A percentile compares a stretch with the other conserved stretches of the same genome.
Conservation (phyloP, 768 basidiomycete species). For the Phylloporus sp. region DNA sequence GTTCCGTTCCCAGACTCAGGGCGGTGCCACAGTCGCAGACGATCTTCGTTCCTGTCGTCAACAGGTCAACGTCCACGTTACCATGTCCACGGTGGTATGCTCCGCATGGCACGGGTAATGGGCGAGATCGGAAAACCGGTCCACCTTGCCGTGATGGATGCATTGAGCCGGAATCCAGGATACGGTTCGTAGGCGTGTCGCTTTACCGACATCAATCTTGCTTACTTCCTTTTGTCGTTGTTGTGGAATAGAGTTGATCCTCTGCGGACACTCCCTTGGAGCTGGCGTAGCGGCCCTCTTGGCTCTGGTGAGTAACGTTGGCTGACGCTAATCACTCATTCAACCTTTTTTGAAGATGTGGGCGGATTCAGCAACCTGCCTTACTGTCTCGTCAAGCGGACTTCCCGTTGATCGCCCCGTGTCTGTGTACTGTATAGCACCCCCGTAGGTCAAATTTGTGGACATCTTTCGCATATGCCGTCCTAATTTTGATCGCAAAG, state of each 20-base stretch:
- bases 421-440: conserved; percentile 73
- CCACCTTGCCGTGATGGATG: conserved; percentile 66
- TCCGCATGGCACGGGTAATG: conserved; percentile 76
- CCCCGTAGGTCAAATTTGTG: conserved; percentile 51
- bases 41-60: conserved; percentile 21
- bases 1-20: conserved; percentile 33
- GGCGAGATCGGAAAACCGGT: conserved; percentile 72
- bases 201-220: not conserved
- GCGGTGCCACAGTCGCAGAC: conserved; percentile 21
- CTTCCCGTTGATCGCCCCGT: conserved; percentile 63
- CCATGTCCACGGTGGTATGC: conserved; percentile 77
- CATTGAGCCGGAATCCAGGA: conserved; percentile 59
- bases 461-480: not conserved
- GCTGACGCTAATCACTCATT: not conserved
- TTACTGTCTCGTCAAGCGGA: conserved; percentile 62
- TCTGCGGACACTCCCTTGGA: conserved; percentile 82
- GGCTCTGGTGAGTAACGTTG: conserved; percentile 50
- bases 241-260: conserved; percentile 49
- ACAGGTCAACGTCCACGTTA: conserved; percentile 34
- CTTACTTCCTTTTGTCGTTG: conserved; percentile 1
- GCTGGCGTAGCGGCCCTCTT: conserved; percentile 75
- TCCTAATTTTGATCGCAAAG: conserved; percentile 30
- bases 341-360: conserved; percentile 56
- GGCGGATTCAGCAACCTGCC: conserved; percentile 76
- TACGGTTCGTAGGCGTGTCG: conserved; percentile 51